A percentile compares a stretch with the other conserved stretches of the same genome.
Conservation (phyloP, 108 stramenopile species). For the Bacterosira constricta region DNA sequence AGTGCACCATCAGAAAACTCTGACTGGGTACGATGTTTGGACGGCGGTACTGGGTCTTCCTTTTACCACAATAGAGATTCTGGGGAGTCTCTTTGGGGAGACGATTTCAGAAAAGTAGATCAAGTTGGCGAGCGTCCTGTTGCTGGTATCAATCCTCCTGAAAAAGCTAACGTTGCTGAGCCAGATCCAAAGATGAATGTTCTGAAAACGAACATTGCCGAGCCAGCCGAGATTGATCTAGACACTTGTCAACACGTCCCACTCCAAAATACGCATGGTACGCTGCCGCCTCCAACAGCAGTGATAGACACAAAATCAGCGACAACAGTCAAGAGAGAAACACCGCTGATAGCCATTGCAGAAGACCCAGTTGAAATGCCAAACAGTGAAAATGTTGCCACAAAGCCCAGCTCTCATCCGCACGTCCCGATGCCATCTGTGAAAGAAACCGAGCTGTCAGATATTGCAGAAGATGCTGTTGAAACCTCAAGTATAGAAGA, state of each 20-base stretch:
- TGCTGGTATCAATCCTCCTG: not conserved
- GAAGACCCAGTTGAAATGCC: not conserved
- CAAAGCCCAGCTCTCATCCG: not conserved
- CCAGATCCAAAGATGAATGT: not conserved
- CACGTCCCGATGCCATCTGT: too few species aligned
- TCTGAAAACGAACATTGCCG: not conserved
- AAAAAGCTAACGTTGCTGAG: not conserved
- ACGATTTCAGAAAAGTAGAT: conserved; percentile 21
- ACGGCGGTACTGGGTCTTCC: conserved; percentile 36
- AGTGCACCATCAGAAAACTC: not conserved
- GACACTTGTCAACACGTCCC: not conserved
- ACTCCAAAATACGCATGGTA: not conserved
- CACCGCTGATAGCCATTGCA: not conserved
- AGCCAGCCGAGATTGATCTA: not conserved
- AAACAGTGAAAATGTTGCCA: not conserved
- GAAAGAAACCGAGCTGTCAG: too few species aligned
- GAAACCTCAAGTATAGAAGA: too few species aligned
- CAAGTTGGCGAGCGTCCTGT: not conserved
- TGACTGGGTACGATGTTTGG: conserved; percentile 45
- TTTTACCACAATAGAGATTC: conserved; percentile 53
- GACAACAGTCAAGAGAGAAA: not conserved
- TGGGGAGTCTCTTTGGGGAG: conserved; percentile 53
- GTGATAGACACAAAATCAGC: not conserved
- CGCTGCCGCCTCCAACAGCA: not conserved
- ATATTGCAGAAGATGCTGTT: too few species aligned